Evolutionary conservation across 768 basidiomycete genomes (phyloP).

Genomic region (Suillus sp.): DNA sequence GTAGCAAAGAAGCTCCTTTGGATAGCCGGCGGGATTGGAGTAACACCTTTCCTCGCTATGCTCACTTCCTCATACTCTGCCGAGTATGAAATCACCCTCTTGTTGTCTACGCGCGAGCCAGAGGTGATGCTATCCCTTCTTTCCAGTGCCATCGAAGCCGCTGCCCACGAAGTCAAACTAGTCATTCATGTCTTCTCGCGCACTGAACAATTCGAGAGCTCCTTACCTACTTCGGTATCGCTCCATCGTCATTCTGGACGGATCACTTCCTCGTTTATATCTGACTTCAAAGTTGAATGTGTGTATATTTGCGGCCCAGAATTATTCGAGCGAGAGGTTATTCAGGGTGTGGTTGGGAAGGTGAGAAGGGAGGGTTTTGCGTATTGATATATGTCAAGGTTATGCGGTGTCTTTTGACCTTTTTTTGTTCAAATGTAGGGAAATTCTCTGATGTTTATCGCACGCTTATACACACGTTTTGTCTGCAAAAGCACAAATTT

Average conservation of each 20-base stretch:
- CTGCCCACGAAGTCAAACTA: slow-evolving; percentile 21
- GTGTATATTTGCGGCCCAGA: slow-evolving; percentile 54
- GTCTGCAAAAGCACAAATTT: not conserved
- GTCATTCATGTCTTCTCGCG: slow-evolving; percentile 43
- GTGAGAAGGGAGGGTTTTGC: slow-evolving; percentile 46
- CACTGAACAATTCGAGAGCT: slow-evolving; percentile 12
- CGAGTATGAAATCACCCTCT: slow-evolving; percentile 43
- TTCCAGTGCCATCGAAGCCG: not conserved
- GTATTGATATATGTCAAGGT: slow-evolving; percentile 34
- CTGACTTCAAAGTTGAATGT: slow-evolving; percentile 18
- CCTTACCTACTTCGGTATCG: slow-evolving; percentile 1
- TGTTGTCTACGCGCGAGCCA: slow-evolving; percentile 58
- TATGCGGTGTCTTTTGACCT: slow-evolving; percentile 20
- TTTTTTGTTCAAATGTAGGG: slow-evolving; percentile 35
- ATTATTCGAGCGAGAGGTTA: slow-evolving; percentile 43
- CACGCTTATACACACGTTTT: not conserved
- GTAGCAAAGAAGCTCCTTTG: slow-evolving; percentile 42
- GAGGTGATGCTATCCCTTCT: slow-evolving; percentile 47
- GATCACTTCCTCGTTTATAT: slow-evolving; percentile 18
- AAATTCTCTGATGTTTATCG: not conserved
- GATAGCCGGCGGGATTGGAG: slow-evolving; percentile 65
- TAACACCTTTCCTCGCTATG: slow-evolving; percentile 69
- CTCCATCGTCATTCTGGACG: not conserved
- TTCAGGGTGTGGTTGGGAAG: slow-evolving; percentile 37
- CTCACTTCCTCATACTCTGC: slow-evolving; percentile 23